Conservation (phyloP, 2,329 filamentous ascomycete genomes). For the Neonectria neomacrospora region DNA sequence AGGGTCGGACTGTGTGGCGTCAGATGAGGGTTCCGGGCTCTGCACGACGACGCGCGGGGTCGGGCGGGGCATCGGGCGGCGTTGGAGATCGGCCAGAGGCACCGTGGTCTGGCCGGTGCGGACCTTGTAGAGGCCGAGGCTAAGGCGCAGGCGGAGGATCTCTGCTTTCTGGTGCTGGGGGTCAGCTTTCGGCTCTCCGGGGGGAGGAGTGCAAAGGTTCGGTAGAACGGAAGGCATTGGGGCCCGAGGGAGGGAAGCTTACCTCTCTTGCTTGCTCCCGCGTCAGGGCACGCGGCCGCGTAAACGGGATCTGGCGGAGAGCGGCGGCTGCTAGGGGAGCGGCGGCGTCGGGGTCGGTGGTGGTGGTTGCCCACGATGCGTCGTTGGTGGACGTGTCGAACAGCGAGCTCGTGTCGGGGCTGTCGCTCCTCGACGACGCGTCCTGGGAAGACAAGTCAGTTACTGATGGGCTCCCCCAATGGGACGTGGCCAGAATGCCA, state of each 20-base stretch:
- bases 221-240: slow-evolving; percentile 12
- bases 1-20: slow-evolving; percentile 38
- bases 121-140: slow-evolving; percentile 79
- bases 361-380: slow-evolving; percentile 59
- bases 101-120: slow-evolving; percentile 76
- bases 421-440: slow-evolving; percentile 47
- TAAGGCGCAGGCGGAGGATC: slow-evolving; percentile 74
- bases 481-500: neutral
- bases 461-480: slow-evolving; percentile 1
- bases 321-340: slow-evolving; percentile 23
- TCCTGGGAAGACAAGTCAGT: slow-evolving; percentile 32
- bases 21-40: slow-evolving; percentile 30
- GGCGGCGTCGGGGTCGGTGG: slow-evolving; percentile 60
- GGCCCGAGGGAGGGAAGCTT: slow-evolving; percentile 29
- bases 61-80: slow-evolving; percentile 44
- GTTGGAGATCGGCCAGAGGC: slow-evolving; percentile 69
- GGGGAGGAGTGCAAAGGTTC: neutral
- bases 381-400: slow-evolving; percentile 62
- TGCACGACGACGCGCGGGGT: slow-evolving; percentile 40
- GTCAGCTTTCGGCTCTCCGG: slow-evolving; percentile 8
- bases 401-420: slow-evolving; percentile 59
- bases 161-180: slow-evolving; percentile 65
- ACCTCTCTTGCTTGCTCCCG: slow-evolving; percentile 66
- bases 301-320: slow-evolving; percentile 21
- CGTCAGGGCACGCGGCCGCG: slow-evolving; percentile 51